Base-by-base conservation (phyloP, 176 grass and related monocot genomes). In the Otatea glauca region DNA sequence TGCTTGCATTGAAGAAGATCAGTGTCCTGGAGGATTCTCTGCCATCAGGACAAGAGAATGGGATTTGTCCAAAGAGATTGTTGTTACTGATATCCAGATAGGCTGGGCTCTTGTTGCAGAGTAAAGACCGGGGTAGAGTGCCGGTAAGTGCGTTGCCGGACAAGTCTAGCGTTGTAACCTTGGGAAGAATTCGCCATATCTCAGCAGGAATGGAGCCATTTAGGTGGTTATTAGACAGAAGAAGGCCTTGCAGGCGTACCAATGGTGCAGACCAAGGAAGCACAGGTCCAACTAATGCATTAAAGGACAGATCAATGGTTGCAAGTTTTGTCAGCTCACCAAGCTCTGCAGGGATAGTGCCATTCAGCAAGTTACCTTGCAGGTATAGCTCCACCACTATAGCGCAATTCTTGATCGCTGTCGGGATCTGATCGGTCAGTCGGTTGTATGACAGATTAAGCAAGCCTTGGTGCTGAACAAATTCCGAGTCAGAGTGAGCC, bases 391-490 rank as follows among this genome's bases (percentile, higher is more conserved):
- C 89, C 62, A 76, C 91, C 23, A 96, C 16, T 59, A 92, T 91
- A 32, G 75, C 66, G 75, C 93, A 99, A 27, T 91, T 87, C 76
- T 88, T 94, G 15, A 99, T 91, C 4, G 60, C 81, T 75, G 86
- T 38, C 11, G 96, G 96, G 72, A 99, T 99, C 59, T 85, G 77
- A 73, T 93, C 86, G 25, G 83, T 91, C 70, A 99, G 76, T 51
- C 27, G 83, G 72, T 99, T 99, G 73, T 90, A 92, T 44, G 96
- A 99, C 6, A 99, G 86, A 88, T 99, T 91, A 65, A 99, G 91
- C 53, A 96, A 79, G 18, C 96, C 96, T 24, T 99, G 89, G 56
- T 99, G 96, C 83, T 96, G 96, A 50, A 89, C 76, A 91, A 99
- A 99, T 70, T 99, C 96, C 0, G 91, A 99, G 86, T 94, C 93